These are phyloP conservation scores for Sugiyamaella pinicola DNA, from an alignment of 1,139 yeast genomes.

Conservation along the genomic window DNA sequence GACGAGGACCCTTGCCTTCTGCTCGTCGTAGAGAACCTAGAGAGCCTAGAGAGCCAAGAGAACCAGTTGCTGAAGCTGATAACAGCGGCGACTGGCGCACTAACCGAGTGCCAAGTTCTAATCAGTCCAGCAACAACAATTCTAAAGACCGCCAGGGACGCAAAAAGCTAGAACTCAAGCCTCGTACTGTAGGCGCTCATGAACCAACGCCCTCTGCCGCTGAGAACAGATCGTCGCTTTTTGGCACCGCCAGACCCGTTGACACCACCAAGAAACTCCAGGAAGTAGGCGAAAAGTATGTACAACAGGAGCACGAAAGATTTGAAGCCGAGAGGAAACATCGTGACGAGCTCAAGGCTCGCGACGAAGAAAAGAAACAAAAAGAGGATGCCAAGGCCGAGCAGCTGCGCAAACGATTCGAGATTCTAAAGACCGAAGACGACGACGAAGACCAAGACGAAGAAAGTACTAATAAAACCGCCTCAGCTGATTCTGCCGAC, in stretches of 20 bases:
- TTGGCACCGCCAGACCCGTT: slow-evolving; percentile 47
- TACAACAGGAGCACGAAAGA: slow-evolving; percentile 36
- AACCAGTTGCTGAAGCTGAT: slow-evolving; percentile 23
- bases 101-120: slow-evolving; percentile 4
- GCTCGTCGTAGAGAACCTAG: slow-evolving; percentile 24
- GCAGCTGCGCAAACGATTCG: slow-evolving; percentile 46
- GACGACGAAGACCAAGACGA: slow-evolving; percentile 36
- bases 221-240: slow-evolving; percentile 35
- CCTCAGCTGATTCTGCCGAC: slow-evolving; percentile 25
- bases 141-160: slow-evolving; percentile 22
- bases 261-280: slow-evolving; percentile 40
- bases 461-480: neutral
- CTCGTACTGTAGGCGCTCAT: slow-evolving; percentile 35
- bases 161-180: slow-evolving; percentile 36
- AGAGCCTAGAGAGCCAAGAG: slow-evolving; percentile 23
- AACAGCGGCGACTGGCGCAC: slow-evolving; percentile 26
- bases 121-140: neutral
- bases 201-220: slow-evolving; percentile 30
- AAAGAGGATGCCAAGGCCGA: slow-evolving; percentile 25
- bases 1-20: slow-evolving; percentile 40
- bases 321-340: slow-evolving; percentile 29
- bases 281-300: slow-evolving; percentile 38
- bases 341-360: slow-evolving; percentile 14
- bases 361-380: slow-evolving; percentile 24
- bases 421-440: slow-evolving; percentile 67